Evolutionary conservation across 1,139 yeast species (phyloP).

Genomic region (Groenewaldozyma sp.): DNA sequence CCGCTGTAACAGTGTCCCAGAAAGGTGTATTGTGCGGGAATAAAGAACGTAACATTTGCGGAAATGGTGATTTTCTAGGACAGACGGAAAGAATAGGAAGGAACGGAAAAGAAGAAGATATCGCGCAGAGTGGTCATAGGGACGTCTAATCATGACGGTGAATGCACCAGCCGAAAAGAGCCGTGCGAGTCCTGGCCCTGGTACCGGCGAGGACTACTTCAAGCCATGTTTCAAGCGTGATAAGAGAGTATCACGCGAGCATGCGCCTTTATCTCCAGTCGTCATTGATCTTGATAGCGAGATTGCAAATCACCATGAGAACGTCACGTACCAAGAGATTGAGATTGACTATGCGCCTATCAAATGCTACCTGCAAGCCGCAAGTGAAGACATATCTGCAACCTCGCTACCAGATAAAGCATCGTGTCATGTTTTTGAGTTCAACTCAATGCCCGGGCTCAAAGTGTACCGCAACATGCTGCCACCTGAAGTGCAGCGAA

Average conservation of each 20-base stretch:
- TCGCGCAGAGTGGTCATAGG: neutral
- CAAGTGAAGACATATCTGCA: too few relatives aligned
- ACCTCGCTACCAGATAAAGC: neutral
- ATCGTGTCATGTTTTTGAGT: conserved; percentile 4
- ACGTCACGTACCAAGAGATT: too few relatives aligned
- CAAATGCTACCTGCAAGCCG: neutral
- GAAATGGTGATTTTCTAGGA: too few relatives aligned
- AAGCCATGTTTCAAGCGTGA: conserved; percentile 31
- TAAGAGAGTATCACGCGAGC: conserved; percentile 14
- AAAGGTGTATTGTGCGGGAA: too few relatives aligned
- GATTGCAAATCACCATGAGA: too few relatives aligned
- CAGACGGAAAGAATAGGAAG: too few relatives aligned
- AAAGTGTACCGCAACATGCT: conserved; percentile 22
- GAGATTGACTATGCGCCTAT: neutral
- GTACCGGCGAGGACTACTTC: conserved; percentile 16
- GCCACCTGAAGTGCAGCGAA: conserved; percentile 23
- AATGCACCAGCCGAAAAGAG: too few relatives aligned
- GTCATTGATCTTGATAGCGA: conserved; percentile 9
- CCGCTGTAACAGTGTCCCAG: too few relatives aligned
- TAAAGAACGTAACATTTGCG: too few relatives aligned
- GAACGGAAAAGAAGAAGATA: too few relatives aligned
- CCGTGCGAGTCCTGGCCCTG: conserved; percentile 3
- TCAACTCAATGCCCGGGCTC: conserved; percentile 31
- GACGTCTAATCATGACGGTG: too few relatives aligned
- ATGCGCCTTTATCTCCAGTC: conserved; percentile 8